phyloP scores from a whole-genome alignment of 768 basidiomycete species.

The Trametes elegans region DNA sequence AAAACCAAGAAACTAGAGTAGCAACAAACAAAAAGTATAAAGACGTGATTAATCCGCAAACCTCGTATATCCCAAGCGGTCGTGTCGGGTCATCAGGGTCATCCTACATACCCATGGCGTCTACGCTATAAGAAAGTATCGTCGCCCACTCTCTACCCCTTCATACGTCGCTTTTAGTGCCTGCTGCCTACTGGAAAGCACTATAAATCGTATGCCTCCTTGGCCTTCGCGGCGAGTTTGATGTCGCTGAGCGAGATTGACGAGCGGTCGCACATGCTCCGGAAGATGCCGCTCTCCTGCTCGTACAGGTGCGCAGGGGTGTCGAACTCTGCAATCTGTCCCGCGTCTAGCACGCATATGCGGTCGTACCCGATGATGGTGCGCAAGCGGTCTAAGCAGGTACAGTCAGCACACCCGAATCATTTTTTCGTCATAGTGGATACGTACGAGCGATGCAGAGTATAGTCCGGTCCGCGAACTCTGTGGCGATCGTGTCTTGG shows the following conservation, averaged over 20 bases:
- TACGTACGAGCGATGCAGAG: conserved; percentile 82
- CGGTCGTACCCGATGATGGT: conserved; percentile 89
- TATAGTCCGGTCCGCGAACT: conserved; percentile 83
- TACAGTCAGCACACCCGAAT: background rate
- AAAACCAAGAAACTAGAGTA: too few species aligned
- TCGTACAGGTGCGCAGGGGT: conserved; percentile 67
- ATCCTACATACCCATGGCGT: too few species aligned
- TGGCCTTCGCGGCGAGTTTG: conserved; percentile 33
- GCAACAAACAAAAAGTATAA: too few species aligned
- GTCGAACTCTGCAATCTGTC: conserved; percentile 82
- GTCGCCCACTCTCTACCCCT: too few species aligned
- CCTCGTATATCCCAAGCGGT: too few species aligned
- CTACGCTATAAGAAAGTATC: too few species aligned
- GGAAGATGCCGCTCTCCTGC: conserved; percentile 64
- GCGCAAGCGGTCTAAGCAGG: conserved; percentile 63
- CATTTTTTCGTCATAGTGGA: too few species aligned
- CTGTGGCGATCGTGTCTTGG: conserved; percentile 82
- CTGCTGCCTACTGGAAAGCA: background rate
- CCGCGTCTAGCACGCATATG: conserved; percentile 84
- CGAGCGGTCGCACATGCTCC: conserved; percentile 84
- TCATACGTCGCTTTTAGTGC: too few species aligned
- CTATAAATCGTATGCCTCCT: conserved; percentile 8
- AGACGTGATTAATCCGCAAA: too few species aligned
- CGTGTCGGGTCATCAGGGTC: too few species aligned
- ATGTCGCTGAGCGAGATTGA: conserved; percentile 75